Percentiles rank a stretch among this genome's conserved stretches.
phyloP scores from a whole-genome alignment of 2,329 filamentous ascomycete genomes.

The Talaromyces sp. region DNA sequence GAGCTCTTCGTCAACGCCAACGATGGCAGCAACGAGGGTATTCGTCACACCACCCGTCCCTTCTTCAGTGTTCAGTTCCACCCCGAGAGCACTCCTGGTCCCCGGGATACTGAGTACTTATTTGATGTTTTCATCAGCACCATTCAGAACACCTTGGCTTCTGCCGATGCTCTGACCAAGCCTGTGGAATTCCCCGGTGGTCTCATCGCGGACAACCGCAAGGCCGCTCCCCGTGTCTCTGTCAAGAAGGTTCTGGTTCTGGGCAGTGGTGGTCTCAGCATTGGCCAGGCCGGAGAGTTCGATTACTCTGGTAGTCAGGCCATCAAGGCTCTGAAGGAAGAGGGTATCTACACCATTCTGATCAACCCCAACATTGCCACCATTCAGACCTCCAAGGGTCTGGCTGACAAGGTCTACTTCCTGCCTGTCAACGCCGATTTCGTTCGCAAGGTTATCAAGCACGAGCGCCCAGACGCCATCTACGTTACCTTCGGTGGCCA shows the following conservation, averaged over 20 bases:
- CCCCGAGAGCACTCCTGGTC: conserved; percentile 93
- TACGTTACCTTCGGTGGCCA: conserved; percentile 98
- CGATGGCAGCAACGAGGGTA: conserved; percentile 97
- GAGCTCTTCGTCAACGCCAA: conserved; percentile 98
- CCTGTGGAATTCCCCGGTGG: conserved; percentile 89
- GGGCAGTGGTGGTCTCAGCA: conserved; percentile 91
- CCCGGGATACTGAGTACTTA: conserved; percentile 91
- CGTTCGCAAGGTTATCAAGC: conserved; percentile 93
- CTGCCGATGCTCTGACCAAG: conserved; percentile 66
- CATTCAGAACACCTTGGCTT: conserved; percentile 70
- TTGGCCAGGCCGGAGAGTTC: conserved; percentile 97
- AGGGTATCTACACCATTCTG: conserved; percentile 95
- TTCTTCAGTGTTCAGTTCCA: conserved; percentile 99
- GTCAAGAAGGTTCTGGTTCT: conserved; percentile 95
- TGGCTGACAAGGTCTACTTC: conserved; percentile 99
- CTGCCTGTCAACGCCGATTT: conserved; percentile 95
- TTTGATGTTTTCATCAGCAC: conserved; percentile 96
- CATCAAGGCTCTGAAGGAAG: conserved; percentile 97
- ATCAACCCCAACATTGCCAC: conserved; percentile 99
- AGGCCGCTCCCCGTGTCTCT: conserved; percentile 73
- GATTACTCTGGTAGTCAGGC: conserved; percentile 98
- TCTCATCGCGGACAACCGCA: conserved; percentile 75
- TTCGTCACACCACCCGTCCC: conserved; percentile 80
- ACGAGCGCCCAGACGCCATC: conserved; percentile 93
- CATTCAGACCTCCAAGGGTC: conserved; percentile 95